These are phyloP conservation scores for Dimargaris verticillata DNA, from an alignment of 192 early-diverging fungal genomes.

Conservation along the genomic window DNA sequence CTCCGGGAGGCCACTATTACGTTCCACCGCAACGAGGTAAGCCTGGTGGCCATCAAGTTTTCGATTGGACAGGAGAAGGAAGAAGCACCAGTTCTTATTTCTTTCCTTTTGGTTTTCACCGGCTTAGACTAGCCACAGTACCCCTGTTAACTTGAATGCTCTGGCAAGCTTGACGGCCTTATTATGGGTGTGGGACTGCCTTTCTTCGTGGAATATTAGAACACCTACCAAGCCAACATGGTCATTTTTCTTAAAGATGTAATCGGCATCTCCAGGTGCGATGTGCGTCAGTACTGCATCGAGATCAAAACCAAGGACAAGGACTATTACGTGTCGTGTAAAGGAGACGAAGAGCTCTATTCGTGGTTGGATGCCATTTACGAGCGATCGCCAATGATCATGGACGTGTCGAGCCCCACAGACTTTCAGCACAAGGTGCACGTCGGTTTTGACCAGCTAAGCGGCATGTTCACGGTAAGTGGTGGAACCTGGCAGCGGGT, in stretches of 20 bases:
- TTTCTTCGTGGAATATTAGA: constrained; percentile 8
- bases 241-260: constrained; percentile 90
- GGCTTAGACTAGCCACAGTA: too few species aligned
- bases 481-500: too few species aligned
- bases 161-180: too few species aligned
- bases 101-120: too few species aligned
- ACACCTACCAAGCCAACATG: constrained; percentile 67
- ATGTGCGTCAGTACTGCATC: constrained; percentile 86
- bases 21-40: constrained; percentile 87
- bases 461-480: constrained; percentile 30
- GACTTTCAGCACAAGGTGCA: constrained; percentile 40
- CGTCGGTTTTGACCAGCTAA: constrained; percentile 37
- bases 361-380: constrained; percentile 98
- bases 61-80: too few species aligned
- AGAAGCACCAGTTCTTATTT: too few species aligned
- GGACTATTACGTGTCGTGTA: constrained; percentile 81
- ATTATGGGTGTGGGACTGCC: too few species aligned
- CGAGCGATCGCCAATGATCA: constrained; percentile 33
- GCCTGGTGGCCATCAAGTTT: constrained; percentile 7
- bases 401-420: constrained; percentile 31
- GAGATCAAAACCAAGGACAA: constrained; percentile 87
- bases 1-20: constrained; percentile 79
- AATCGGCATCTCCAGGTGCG: constrained; percentile 67
- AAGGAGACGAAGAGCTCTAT: constrained; percentile 93
- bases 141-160: too few species aligned